Conservation (phyloP, 345 rosid species). For the Aquilaria malaccensis region DNA sequence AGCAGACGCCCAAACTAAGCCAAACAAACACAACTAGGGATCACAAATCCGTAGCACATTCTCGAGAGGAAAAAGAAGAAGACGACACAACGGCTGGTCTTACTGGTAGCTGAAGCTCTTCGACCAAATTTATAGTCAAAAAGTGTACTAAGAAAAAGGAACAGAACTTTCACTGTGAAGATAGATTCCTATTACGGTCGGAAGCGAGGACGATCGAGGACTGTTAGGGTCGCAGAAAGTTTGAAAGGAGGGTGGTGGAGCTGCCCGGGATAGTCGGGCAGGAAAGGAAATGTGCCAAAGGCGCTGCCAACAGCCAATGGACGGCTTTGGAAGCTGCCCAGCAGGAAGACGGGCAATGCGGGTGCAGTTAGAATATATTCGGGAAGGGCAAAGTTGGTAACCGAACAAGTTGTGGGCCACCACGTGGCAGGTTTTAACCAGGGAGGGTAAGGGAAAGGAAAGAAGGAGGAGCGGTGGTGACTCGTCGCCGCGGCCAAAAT, state of each 20-base stretch:
- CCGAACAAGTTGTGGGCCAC: neutral
- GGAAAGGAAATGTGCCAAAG: conserved; percentile 5
- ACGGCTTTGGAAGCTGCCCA: conserved; percentile 13
- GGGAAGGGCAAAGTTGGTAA: neutral
- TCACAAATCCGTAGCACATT: neutral
- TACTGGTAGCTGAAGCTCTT: neutral
- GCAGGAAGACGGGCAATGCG: conserved; percentile 6
- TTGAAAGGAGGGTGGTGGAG: neutral
- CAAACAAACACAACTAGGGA: neutral
- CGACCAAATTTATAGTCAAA: conserved; percentile 7
- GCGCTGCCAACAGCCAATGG: neutral
- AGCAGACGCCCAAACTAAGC: neutral
- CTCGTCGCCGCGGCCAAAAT: too few relatives aligned
- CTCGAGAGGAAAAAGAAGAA: neutral
- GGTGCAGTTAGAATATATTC: neutral
- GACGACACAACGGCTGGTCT: neutral
- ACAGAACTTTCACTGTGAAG: neutral
- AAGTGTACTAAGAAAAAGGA: neutral
- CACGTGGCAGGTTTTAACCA: neutral
- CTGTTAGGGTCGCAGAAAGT: neutral
- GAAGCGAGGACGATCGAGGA: conserved; percentile 5
- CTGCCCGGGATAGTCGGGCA: conserved; percentile 35
- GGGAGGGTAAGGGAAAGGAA: neutral
- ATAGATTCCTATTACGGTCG: neutral
- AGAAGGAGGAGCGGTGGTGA: too few relatives aligned